Percentiles rank a stretch among this genome's conserved stretches.
Evolutionary conservation across 148 eudicot species (phyloP).

Genomic region (Limonium bicolor): DNA sequence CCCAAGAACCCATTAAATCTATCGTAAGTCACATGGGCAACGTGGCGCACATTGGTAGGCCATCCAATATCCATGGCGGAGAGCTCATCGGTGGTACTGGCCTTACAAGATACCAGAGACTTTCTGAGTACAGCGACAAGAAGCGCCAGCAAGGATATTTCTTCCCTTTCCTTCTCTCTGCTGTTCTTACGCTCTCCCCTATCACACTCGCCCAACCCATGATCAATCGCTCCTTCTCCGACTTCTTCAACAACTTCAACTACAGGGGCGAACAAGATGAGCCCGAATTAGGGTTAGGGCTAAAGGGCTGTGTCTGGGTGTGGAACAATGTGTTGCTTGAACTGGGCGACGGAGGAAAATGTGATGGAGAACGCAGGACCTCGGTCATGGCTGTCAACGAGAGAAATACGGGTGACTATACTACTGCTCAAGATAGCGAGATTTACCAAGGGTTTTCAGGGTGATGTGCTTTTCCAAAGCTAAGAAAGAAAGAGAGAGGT

Average conservation of each 20-base stretch:
- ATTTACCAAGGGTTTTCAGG: no score
- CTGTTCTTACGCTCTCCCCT: slow-evolving; percentile 25
- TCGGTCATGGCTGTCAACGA: slow-evolving; percentile 52
- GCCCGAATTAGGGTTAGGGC: slow-evolving; percentile 18
- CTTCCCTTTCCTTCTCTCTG: slow-evolving; percentile 46
- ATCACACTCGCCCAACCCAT: slow-evolving; percentile 12
- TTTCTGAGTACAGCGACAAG: slow-evolving; percentile 59
- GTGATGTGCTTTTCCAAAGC: no score
- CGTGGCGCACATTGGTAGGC: slow-evolving; percentile 94
- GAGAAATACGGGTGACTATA: no score
- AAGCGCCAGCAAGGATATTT: slow-evolving; percentile 59
- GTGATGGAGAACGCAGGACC: slow-evolving; percentile 68
- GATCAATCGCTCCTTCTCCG: slow-evolving; percentile 9
- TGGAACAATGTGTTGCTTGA: slow-evolving; percentile 25
- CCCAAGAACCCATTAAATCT: slow-evolving; percentile 95
- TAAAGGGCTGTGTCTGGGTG: slow-evolving; percentile 18
- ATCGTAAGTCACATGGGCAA: slow-evolving; percentile 95
- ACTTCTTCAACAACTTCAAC: background rate
- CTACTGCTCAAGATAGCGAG: no score
- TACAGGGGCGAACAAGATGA: slow-evolving; percentile 4
- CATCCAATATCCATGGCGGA: slow-evolving; percentile 82
- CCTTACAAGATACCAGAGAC: slow-evolving; percentile 52
- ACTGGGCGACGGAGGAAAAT: slow-evolving; percentile 31
- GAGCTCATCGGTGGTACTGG: slow-evolving; percentile 24
- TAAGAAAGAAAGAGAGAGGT: no score